Percentiles rank a stretch among this genome's conserved stretches.
Conservation (phyloP, 2,329 filamentous ascomycete genomes). For the Daldinia sp. region DNA sequence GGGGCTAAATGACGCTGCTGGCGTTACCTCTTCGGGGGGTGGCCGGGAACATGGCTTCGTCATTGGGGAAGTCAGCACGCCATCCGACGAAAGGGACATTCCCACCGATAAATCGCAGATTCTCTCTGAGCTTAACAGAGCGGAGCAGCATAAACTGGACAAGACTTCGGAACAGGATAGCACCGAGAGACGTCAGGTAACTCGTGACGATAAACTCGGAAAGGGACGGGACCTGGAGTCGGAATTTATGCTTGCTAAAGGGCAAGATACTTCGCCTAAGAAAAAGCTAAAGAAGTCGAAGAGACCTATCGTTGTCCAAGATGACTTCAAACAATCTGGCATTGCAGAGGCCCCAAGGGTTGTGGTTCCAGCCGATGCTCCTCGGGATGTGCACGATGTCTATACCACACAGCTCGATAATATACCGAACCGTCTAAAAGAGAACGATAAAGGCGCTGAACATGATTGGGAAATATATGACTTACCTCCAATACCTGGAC, state of each 20-base stretch:
- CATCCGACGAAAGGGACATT: slow-evolving; percentile 47
- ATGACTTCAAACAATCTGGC: slow-evolving; percentile 26
- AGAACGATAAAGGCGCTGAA: slow-evolving; percentile 16
- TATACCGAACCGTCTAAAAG: slow-evolving; percentile 20
- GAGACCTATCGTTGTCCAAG: slow-evolving; percentile 41
- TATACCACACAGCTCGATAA: slow-evolving; percentile 14
- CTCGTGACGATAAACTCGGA: slow-evolving; percentile 21
- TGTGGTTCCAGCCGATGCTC: slow-evolving; percentile 24
- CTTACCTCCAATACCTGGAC: slow-evolving; percentile 10
- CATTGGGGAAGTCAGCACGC: slow-evolving; percentile 58
- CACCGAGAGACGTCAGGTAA: slow-evolving; percentile 38
- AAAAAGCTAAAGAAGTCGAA: slow-evolving; percentile 42
- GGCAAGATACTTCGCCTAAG: slow-evolving; percentile 39
- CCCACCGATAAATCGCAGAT: slow-evolving; percentile 38
- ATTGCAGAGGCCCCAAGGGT: slow-evolving; percentile 30
- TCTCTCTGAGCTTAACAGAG: slow-evolving; percentile 43
- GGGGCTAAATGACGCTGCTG: slow-evolving; percentile 47
- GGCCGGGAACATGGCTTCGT: slow-evolving; percentile 53
- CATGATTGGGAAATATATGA: slow-evolving; percentile 9
- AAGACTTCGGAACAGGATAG: slow-evolving; percentile 47
- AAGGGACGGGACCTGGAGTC: slow-evolving; percentile 36
- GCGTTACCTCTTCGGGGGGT: slow-evolving; percentile 8
- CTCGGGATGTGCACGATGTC: slow-evolving; percentile 22
- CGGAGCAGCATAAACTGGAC: slow-evolving; percentile 50
- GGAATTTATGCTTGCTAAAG: slow-evolving; percentile 35